Conservation (phyloP, 257 asterid species). For the Ajuga chamaepitys region DNA sequence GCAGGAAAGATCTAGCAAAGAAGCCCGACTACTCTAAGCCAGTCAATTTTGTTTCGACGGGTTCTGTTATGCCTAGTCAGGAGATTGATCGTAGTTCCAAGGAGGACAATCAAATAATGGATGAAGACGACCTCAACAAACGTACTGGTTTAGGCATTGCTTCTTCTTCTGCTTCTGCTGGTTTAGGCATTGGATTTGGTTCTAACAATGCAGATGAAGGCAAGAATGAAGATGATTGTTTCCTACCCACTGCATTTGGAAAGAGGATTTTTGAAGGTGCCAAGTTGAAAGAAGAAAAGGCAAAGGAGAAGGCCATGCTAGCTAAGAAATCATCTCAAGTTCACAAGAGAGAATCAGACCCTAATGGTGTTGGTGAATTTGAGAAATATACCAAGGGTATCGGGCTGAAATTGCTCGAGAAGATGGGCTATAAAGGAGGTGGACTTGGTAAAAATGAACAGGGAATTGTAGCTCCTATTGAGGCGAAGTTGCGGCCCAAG, state of each 20-base stretch:
- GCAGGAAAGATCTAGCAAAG: slow-evolving; percentile 43
- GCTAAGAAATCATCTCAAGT: slow-evolving; percentile 46
- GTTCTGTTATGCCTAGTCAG: slow-evolving; percentile 54
- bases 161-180: slow-evolving; percentile 34
- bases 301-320: slow-evolving; percentile 51
- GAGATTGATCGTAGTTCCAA: slow-evolving; percentile 42
- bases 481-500: slow-evolving; percentile 77
- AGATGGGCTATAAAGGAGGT: slow-evolving; percentile 94
- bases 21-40: slow-evolving; percentile 66
- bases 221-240: slow-evolving; percentile 29
- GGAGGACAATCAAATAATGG: slow-evolving; percentile 36
- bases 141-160: slow-evolving; percentile 46
- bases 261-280: slow-evolving; percentile 68
- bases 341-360: slow-evolving; percentile 33
- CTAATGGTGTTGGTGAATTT: slow-evolving; percentile 53
- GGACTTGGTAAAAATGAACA: slow-evolving; percentile 86
- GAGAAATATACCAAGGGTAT: slow-evolving; percentile 77
- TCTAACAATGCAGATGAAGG: slow-evolving; percentile 17
- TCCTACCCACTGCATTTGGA: slow-evolving; percentile 70
- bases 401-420: slow-evolving; percentile 68
- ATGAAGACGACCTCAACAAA: slow-evolving; percentile 26
- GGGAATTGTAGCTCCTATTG: slow-evolving; percentile 79
- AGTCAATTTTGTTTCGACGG: slow-evolving; percentile 63
- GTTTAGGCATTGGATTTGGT: too few species aligned
- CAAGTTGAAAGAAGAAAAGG: slow-evolving; percentile 51